A percentile compares a stretch with the other conserved stretches of the same genome.
Evolutionary conservation across 441 rosid species (phyloP).

Genomic region (Populus trichocarpa): DNA sequence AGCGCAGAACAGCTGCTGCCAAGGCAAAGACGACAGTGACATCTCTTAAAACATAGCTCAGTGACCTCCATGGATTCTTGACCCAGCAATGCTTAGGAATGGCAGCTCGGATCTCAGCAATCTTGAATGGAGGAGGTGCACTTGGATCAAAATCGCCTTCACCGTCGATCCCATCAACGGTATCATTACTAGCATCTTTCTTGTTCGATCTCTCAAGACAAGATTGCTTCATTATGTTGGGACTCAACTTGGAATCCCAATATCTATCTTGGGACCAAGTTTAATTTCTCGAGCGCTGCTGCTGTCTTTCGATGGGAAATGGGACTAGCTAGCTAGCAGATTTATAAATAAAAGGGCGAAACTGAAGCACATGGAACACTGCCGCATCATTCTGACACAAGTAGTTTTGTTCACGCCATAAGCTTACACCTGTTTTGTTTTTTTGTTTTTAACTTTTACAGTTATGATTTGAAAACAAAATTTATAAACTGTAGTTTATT

Average conservation of each 20-base stretch:
- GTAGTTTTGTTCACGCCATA: neutral
- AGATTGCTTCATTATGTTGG: neutral
- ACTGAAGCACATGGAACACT: neutral
- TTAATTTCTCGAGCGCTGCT: neutral
- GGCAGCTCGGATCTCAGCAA: constrained; percentile 79
- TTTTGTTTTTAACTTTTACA: no score
- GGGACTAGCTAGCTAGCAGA: neutral
- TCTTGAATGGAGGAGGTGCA: constrained; percentile 73
- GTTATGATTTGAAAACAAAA: no score
- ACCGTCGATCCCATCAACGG: constrained; percentile 29
- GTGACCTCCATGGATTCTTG: constrained; percentile 85
- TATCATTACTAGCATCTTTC: constrained; percentile 24
- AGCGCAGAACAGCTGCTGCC: constrained; percentile 56
- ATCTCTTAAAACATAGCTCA: constrained; percentile 82
- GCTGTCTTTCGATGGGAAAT: neutral
- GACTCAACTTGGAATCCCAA: neutral
- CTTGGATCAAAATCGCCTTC: constrained; percentile 54
- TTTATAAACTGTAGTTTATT: no score
- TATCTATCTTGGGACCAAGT: neutral
- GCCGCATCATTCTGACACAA: neutral
- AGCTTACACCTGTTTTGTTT: neutral
- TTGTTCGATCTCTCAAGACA: neutral
- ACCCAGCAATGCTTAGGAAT: constrained; percentile 97
- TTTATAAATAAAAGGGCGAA: neutral
- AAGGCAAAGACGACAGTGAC: constrained; percentile 47